phyloP scores from a whole-genome alignment of 2,329 filamentous ascomycete genomes.

The Microdochium paspali region DNA sequence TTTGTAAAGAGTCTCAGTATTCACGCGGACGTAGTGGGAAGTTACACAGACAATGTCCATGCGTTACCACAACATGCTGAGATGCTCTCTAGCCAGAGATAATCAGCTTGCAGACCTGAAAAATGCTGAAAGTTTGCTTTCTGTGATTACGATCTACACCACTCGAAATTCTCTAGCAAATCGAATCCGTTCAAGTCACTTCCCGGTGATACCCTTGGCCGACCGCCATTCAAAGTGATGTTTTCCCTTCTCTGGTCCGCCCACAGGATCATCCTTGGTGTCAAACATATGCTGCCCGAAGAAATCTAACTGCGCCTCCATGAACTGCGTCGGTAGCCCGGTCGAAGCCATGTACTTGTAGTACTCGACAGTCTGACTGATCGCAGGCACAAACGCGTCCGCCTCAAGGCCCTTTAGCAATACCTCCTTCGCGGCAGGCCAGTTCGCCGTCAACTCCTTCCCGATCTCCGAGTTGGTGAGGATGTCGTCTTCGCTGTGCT shows the following conservation, averaged over 20 bases:
- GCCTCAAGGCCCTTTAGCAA: constrained; percentile 42
- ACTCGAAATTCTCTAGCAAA: not conserved
- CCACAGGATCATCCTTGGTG: constrained; percentile 40
- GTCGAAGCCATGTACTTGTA: constrained; percentile 53
- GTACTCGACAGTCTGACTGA: constrained; percentile 57
- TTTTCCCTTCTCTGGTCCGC: constrained; percentile 42
- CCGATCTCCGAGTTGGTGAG: constrained; percentile 34
- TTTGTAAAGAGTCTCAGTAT: not conserved
- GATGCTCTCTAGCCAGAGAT: not conserved
- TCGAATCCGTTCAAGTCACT: not conserved
- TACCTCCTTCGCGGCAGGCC: constrained; percentile 42
- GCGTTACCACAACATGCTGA: not conserved
- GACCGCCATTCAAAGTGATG: constrained; percentile 55
- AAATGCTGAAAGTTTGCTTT: not conserved
- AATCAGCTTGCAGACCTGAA: not conserved
- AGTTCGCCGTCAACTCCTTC: constrained; percentile 40
- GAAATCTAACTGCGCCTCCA: constrained; percentile 63
- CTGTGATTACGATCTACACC: not conserved
- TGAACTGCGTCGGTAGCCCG: constrained; percentile 56
- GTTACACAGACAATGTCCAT: not conserved
- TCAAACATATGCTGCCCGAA: constrained; percentile 62
- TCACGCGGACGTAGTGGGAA: not conserved
- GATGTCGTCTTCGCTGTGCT: constrained; percentile 33
- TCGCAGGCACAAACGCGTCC: constrained; percentile 50
- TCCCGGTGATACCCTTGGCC: constrained; percentile 12